phyloP scores from a whole-genome alignment of 495 filamentous ascomycete genomes.

The Choiromyces venosus region DNA sequence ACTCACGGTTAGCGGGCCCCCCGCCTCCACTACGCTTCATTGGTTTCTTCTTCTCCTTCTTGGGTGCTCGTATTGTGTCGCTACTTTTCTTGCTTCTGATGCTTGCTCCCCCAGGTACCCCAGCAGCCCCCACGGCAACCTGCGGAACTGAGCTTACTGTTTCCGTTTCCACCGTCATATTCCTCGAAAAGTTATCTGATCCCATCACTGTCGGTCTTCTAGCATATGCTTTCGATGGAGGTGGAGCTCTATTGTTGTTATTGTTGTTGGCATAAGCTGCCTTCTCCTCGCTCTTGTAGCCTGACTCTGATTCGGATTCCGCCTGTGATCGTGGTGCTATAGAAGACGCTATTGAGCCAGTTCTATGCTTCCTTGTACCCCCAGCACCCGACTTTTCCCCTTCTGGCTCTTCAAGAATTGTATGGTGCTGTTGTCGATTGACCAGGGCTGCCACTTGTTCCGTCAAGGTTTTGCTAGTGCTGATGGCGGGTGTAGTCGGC shows the following conservation, averaged over 20 bases:
- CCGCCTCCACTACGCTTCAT: conserved; percentile 63
- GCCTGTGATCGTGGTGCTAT: conserved; percentile 41
- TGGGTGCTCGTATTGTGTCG: conserved; percentile 81
- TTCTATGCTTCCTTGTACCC: conserved; percentile 13
- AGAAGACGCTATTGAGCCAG: conserved; percentile 37
- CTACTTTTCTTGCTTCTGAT: conserved; percentile 79
- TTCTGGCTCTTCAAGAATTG: conserved; percentile 34
- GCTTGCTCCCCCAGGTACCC: conserved; percentile 62
- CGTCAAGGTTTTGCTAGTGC: conserved; percentile 49
- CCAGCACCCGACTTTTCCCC: conserved; percentile 29
- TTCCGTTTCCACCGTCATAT: conserved; percentile 98
- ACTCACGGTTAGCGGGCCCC: conserved; percentile 51
- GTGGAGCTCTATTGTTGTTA: conserved; percentile 42
- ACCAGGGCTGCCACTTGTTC: conserved; percentile 49
- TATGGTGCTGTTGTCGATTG: conserved; percentile 31
- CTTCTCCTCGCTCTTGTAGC: conserved; percentile 40
- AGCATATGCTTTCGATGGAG: conserved; percentile 48
- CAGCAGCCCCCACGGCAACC: conserved; percentile 66
- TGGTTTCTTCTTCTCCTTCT: conserved; percentile 77
- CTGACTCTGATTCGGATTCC: conserved; percentile 43
- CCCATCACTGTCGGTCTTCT: conserved; percentile 49
- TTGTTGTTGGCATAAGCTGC: conserved; percentile 29
- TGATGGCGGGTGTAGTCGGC: conserved; percentile 62
- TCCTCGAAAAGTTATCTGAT: conserved; percentile 67
- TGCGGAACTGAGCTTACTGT: conserved; percentile 89